Evolutionary conservation across 73 alveolate species (phyloP).

Genomic region (Stentor coeruleus): DNA sequence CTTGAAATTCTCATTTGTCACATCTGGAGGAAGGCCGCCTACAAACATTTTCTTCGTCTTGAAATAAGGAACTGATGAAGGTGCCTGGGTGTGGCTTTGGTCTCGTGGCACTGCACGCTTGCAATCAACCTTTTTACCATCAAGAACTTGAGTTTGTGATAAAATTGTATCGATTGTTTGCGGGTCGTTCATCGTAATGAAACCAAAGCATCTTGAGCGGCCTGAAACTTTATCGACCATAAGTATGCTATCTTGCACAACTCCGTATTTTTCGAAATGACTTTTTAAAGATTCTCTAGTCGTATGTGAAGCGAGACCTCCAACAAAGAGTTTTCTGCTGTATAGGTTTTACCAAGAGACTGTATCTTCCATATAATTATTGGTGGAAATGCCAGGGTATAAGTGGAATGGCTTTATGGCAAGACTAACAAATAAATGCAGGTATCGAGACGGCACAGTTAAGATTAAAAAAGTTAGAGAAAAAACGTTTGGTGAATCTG

Average conservation of each 20-base stretch:
- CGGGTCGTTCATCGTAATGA: constrained; percentile 30
- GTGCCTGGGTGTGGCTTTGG: neutral
- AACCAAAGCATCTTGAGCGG: constrained; percentile 56
- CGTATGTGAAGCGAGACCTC: neutral
- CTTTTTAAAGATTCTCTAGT: neutral
- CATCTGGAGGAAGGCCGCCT: constrained; percentile 70
- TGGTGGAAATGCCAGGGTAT: neutral
- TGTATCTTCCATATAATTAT: no score
- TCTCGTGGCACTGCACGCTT: constrained; percentile 51
- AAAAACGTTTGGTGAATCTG: neutral
- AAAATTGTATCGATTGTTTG: constrained; percentile 15
- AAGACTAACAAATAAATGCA: no score
- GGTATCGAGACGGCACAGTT: no score
- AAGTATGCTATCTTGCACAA: neutral
- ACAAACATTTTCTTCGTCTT: constrained; percentile 51
- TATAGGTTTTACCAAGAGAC: no score
- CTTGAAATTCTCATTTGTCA: constrained; percentile 44
- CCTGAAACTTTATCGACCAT: constrained; percentile 25
- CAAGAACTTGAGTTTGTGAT: constrained; percentile 33
- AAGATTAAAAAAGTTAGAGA: neutral
- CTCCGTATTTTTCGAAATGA: neutral
- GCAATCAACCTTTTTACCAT: constrained; percentile 54
- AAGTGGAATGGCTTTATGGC: neutral
- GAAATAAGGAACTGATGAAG: neutral
- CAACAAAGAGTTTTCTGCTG: neutral